Evolutionary conservation across 768 basidiomycete species (phyloP).

Genomic region (Sporobolomyces phaffii): DNA sequence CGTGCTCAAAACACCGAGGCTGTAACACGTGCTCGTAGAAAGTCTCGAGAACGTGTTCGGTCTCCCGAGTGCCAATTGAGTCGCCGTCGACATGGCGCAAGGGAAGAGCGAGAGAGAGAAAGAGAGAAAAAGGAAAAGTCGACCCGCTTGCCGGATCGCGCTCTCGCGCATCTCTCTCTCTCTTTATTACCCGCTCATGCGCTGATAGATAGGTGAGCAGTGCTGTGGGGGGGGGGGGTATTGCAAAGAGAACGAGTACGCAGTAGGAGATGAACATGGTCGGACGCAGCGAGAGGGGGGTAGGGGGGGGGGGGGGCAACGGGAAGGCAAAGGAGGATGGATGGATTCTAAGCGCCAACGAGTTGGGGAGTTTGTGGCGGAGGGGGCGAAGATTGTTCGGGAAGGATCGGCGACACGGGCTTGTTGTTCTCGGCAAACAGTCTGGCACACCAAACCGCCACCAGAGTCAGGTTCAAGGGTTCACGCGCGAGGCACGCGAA

Average conservation of each 20-base stretch:
- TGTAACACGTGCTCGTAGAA: too few relatives aligned
- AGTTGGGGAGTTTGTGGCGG: constrained; percentile 20
- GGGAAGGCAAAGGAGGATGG: too few relatives aligned
- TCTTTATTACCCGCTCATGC: too few relatives aligned
- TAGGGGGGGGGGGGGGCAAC: neutral
- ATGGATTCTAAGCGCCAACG: constrained; percentile 10
- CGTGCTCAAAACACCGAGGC: too few relatives aligned
- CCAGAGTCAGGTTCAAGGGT: neutral
- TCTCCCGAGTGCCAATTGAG: too few relatives aligned
- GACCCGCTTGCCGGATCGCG: too few relatives aligned
- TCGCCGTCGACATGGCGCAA: too few relatives aligned
- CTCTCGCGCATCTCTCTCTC: too few relatives aligned
- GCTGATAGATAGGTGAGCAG: neutral
- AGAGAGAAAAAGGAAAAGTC: too few relatives aligned
- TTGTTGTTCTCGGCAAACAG: constrained; percentile 39
- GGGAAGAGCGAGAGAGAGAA: too few relatives aligned
- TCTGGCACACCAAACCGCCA: neutral
- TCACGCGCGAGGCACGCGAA: neutral
- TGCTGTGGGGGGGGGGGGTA: too few relatives aligned
- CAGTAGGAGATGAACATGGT: neutral
- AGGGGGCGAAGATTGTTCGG: constrained; percentile 23
- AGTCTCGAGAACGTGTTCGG: too few relatives aligned
- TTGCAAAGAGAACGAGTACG: constrained; percentile 1
- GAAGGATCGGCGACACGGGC: constrained; percentile 28
- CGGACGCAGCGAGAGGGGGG: neutral